These are phyloP conservation scores for Neonectria neomacrospora DNA, from an alignment of 2,329 filamentous ascomycete genomes.

Conservation along the genomic window DNA sequence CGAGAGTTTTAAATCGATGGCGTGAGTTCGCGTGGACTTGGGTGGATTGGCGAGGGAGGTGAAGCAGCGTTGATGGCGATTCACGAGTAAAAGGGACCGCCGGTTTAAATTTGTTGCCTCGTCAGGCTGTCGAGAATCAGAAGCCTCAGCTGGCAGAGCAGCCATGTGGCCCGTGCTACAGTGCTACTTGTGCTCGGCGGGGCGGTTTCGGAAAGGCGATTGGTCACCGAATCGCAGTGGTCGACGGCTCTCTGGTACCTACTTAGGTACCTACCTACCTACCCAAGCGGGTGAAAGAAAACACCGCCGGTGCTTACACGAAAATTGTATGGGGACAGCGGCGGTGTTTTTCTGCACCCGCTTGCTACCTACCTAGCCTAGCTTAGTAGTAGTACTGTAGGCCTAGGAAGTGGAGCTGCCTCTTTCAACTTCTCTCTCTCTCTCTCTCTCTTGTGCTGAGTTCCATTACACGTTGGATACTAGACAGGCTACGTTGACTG, in stretches of 20 bases:
- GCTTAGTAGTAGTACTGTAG: too few relatives aligned
- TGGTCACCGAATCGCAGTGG: neutral
- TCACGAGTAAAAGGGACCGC: slow-evolving; percentile 27
- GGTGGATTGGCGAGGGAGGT: slow-evolving; percentile 14
- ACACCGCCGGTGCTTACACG: too few relatives aligned
- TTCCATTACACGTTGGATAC: neutral
- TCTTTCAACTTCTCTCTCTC: neutral
- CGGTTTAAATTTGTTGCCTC: slow-evolving; percentile 40
- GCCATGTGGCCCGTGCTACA: slow-evolving; percentile 22
- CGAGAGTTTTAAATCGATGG: neutral
- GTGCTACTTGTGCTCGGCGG: neutral
- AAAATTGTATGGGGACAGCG: too few relatives aligned
- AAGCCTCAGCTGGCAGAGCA: slow-evolving; percentile 16
- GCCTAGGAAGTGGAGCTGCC: neutral
- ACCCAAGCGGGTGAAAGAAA: too few relatives aligned
- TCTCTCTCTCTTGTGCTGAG: neutral
- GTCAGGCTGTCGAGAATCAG: slow-evolving; percentile 36
- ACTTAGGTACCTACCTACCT: too few relatives aligned
- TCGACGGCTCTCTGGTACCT: neutral
- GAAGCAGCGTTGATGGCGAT: slow-evolving; percentile 21
- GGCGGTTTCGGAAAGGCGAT: slow-evolving; percentile 3
- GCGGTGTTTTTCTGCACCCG: too few relatives aligned
- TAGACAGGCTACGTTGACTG: neutral
- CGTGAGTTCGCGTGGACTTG: neutral
- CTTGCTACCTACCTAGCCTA: too few relatives aligned